These are phyloP conservation scores for Cryptococcus sp. DNA, from an alignment of 1,284 basidiomycete species.

Conservation along the genomic window DNA sequence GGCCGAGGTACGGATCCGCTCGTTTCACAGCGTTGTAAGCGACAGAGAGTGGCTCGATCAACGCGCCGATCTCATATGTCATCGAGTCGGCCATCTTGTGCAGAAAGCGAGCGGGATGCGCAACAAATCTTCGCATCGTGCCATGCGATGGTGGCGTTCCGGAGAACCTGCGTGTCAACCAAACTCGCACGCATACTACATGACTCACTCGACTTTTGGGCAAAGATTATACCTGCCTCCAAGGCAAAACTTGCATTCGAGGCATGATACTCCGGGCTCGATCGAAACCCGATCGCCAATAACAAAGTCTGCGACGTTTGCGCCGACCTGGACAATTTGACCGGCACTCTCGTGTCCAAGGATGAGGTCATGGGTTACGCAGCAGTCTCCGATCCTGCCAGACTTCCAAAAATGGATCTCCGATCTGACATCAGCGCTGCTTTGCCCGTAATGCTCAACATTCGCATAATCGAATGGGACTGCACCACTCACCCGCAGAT, in stretches of 20 bases:
- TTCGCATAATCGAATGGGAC: too few species aligned
- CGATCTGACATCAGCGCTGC: constrained; percentile 10
- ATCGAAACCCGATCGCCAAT: constrained; percentile 48
- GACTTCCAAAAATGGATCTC: constrained; percentile 30
- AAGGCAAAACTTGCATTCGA: constrained; percentile 39
- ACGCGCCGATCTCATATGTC: constrained; percentile 43
- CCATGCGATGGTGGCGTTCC: constrained; percentile 30
- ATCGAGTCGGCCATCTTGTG: constrained; percentile 48
- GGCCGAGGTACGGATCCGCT: constrained; percentile 40
- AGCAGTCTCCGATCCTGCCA: constrained; percentile 30
- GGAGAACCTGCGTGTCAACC: constrained; percentile 24
- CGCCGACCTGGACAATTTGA: constrained; percentile 43
- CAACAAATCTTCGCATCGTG: constrained; percentile 43
- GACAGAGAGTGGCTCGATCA: constrained; percentile 45
- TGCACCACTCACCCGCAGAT: too few species aligned
- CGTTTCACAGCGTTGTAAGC: constrained; percentile 42
- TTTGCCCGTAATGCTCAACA: too few species aligned
- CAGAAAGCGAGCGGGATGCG: constrained; percentile 46
- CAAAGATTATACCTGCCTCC: constrained; percentile 43
- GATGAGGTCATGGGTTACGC: constrained; percentile 33
- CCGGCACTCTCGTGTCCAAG: constrained; percentile 48
- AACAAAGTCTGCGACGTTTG: constrained; percentile 38
- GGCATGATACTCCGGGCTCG: constrained; percentile 47
- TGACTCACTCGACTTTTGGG: constrained; percentile 21
- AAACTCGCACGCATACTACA: neutral